A percentile compares a stretch with the other conserved stretches of the same genome.
phyloP scores from a whole-genome alignment of 2,329 filamentous ascomycete genomes.

The Paracoccidioides lutzii region DNA sequence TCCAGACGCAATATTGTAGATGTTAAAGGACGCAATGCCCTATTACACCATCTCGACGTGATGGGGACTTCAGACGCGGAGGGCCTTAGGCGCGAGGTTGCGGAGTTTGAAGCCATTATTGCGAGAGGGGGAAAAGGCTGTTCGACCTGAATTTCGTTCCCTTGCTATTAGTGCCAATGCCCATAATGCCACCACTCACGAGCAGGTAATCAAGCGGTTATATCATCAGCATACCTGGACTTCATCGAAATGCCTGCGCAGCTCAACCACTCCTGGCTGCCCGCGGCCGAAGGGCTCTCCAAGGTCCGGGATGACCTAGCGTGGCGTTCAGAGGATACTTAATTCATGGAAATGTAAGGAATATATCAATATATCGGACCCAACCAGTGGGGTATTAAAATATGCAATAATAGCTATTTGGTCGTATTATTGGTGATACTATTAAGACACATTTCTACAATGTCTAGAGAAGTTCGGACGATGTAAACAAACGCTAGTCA shows the following conservation, averaged over 20 bases:
- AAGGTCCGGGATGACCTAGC: neutral
- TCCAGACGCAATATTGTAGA: constrained; percentile 29
- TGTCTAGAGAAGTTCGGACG: neutral
- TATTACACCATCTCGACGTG: constrained; percentile 32
- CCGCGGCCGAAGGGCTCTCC: neutral
- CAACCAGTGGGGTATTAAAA: neutral
- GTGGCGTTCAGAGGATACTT: neutral
- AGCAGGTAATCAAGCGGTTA: neutral
- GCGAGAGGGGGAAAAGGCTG: neutral
- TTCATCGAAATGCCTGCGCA: neutral
- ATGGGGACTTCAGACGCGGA: constrained; percentile 20
- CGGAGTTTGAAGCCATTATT: neutral
- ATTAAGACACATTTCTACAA: neutral
- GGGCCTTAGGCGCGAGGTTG: constrained; percentile 8
- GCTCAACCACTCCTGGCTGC: neutral
- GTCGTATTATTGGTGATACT: neutral
- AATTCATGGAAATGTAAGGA: neutral
- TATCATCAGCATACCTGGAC: neutral
- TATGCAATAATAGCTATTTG: neutral
- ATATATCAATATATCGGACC: neutral
- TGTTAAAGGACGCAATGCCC: constrained; percentile 30
- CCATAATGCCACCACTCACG: neutral
- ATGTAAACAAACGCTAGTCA: neutral
- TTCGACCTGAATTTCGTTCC: neutral
- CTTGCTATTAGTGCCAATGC: neutral